Conservation (phyloP, 257 asterid genomes). For the Solanum stenotomum region DNA sequence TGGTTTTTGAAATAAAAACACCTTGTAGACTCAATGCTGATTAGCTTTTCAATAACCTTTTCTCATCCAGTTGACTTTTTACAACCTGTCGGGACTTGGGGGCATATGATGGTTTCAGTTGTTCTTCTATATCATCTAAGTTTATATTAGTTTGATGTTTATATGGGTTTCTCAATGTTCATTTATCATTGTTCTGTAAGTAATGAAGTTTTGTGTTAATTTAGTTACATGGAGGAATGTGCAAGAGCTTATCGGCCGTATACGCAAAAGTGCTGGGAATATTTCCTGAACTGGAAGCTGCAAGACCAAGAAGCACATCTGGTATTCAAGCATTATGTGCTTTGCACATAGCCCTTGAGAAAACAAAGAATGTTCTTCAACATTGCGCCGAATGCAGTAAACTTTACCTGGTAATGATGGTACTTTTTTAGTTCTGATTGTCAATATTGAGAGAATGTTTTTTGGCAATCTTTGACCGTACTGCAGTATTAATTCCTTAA, state of each 20-base stretch:
- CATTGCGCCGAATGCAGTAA: conserved; percentile 96
- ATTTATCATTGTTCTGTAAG: not conserved
- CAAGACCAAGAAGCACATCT: conserved; percentile 95
- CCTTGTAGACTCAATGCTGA: not conserved
- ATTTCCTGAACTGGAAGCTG: conserved; percentile 93
- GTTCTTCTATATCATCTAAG: not conserved
- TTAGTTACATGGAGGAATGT: conserved; percentile 97
- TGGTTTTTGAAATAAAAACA: not conserved
- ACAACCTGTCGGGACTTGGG: not conserved
- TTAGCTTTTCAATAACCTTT: not conserved
- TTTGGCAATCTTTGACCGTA: not conserved
- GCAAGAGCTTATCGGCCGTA: conserved; percentile 66
- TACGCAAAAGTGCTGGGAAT: conserved; percentile 72
- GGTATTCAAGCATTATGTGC: conserved; percentile 98
- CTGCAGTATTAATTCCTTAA: not conserved
- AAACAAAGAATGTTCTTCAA: conserved; percentile 85
- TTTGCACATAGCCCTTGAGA: conserved; percentile 97
- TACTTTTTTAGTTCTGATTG: not conserved
- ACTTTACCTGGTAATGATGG: conserved; percentile 73
- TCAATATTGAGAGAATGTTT: not conserved
- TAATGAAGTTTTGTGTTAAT: conserved; percentile 15
- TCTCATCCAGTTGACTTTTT: not conserved
- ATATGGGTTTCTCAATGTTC: not conserved
- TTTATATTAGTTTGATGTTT: not conserved
- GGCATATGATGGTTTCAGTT: not conserved